Evolutionary conservation across 768 basidiomycete genomes (phyloP).

Genomic region (Mycena capillaripes): DNA sequence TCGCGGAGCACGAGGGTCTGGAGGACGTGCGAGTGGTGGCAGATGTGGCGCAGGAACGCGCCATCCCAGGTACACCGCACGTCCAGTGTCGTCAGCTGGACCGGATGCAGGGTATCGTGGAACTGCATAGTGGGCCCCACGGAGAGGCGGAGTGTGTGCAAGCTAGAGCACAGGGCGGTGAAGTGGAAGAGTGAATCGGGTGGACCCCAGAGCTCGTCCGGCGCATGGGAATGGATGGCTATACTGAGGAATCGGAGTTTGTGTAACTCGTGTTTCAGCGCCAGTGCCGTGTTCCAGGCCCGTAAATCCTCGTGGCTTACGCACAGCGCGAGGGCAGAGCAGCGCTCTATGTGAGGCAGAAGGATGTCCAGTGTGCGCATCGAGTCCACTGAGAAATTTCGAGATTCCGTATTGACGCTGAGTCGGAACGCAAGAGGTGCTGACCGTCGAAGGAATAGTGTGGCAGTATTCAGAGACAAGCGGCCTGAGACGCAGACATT

Average conservation of each 20-base stretch:
- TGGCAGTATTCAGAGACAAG: background rate
- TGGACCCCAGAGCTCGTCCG: constrained; percentile 18
- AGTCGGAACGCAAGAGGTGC: background rate
- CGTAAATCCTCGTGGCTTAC: background rate
- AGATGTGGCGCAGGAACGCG: background rate
- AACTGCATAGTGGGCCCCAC: background rate
- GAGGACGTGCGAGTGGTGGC: background rate
- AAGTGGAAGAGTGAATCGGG: background rate
- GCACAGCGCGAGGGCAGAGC: constrained; percentile 9
- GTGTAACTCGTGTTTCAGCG: too few species aligned
- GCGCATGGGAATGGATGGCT: constrained; percentile 1
- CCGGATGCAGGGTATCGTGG: background rate
- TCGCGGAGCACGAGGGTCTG: constrained; percentile 10
- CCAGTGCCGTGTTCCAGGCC: background rate
- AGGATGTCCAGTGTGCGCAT: background rate
- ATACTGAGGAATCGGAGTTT: background rate
- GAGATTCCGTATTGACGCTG: background rate
- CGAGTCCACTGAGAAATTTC: background rate
- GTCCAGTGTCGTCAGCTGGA: constrained; percentile 5
- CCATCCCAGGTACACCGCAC: constrained; percentile 17
- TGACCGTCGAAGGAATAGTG: background rate
- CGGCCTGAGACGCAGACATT: background rate
- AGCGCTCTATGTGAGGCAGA: background rate
- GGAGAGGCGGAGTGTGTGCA: background rate
- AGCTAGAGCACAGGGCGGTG: background rate